Conservation (phyloP, 2,329 filamentous ascomycete genomes). For the Monosporascus sp. region DNA sequence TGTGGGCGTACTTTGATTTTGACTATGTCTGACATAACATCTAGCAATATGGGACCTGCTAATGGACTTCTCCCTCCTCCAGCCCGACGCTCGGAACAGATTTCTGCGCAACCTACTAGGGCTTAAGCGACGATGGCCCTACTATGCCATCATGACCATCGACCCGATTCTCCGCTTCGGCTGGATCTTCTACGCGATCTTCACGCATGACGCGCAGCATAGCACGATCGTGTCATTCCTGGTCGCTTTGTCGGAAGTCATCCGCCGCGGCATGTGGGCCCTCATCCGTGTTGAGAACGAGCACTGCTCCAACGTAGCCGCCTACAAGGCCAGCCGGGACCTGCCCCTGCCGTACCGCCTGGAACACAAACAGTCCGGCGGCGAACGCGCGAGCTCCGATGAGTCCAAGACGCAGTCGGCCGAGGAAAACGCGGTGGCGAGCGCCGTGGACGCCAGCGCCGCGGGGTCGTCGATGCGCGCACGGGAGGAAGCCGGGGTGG, state of each 20-base stretch:
- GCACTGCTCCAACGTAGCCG: conserved; percentile 85
- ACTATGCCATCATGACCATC: conserved; percentile 78
- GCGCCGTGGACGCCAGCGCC: conserved; percentile 15
- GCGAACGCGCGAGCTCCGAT: conserved; percentile 37
- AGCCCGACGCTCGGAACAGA: conserved; percentile 62
- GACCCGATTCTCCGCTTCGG: conserved; percentile 86
- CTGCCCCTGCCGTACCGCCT: conserved; percentile 77
- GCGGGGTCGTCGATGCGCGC: conserved; percentile 9
- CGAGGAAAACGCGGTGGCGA: conserved; percentile 11
- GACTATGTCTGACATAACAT: conserved; percentile 3
- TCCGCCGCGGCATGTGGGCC: conserved; percentile 84
- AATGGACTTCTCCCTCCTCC: conserved; percentile 94
- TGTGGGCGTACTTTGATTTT: not conserved
- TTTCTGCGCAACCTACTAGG: conserved; percentile 74
- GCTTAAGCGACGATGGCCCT: conserved; percentile 73
- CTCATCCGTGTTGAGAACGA: conserved; percentile 96
- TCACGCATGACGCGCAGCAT: conserved; percentile 73
- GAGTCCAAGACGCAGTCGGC: conserved; percentile 12
- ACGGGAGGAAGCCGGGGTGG: conserved; percentile 10
- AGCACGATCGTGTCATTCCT: conserved; percentile 77
- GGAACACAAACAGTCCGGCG: conserved; percentile 33
- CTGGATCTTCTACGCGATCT: conserved; percentile 92
- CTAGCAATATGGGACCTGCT: conserved; percentile 83
- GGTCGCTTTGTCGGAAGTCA: conserved; percentile 71
- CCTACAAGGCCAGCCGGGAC: conserved; percentile 85